Conservation (phyloP, 2,329 filamentous ascomycete genomes). For the Calcarisporium arbuscula region DNA sequence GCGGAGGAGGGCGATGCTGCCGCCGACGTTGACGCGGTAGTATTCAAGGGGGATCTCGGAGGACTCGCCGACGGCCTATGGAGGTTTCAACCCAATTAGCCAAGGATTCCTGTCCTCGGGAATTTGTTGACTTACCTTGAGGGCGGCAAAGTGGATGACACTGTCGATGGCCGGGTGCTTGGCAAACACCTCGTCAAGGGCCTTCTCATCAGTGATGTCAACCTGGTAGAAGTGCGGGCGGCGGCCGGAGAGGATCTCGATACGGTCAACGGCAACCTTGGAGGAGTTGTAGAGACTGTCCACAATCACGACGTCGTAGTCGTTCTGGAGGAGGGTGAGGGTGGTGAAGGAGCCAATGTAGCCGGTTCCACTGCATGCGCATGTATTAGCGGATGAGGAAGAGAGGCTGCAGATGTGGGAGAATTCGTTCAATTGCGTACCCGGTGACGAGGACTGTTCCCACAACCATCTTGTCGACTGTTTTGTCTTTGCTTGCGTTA, state of each 20-base stretch:
- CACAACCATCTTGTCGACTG: constrained; percentile 56
- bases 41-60: constrained; percentile 92
- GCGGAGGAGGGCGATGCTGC: constrained; percentile 78
- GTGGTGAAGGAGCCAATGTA: constrained; percentile 99
- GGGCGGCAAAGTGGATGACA: constrained; percentile 96
- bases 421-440: constrained; percentile 42
- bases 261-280: constrained; percentile 83
- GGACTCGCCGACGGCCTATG: constrained; percentile 89
- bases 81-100: constrained; percentile 10
- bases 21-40: constrained; percentile 94
- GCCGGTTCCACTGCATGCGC: constrained; percentile 71
- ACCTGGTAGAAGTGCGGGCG: constrained; percentile 76
- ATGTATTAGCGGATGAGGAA: constrained; percentile 1
- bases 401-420: constrained; percentile 1
- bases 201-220: constrained; percentile 82
- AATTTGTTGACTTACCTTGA: constrained; percentile 60
- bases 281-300: constrained; percentile 98
- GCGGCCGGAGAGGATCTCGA: constrained; percentile 88
- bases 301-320: constrained; percentile 92
- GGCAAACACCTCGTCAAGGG: constrained; percentile 78
- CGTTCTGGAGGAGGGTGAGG: constrained; percentile 84
- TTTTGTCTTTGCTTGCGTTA: no score
- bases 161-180: constrained; percentile 92
- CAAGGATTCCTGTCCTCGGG: constrained; percentile 3
- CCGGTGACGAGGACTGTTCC: constrained; percentile 89